Evolutionary conservation across 805 yeast genomes (phyloP).

Genomic region (Kodamaea kaohsiungensis): DNA sequence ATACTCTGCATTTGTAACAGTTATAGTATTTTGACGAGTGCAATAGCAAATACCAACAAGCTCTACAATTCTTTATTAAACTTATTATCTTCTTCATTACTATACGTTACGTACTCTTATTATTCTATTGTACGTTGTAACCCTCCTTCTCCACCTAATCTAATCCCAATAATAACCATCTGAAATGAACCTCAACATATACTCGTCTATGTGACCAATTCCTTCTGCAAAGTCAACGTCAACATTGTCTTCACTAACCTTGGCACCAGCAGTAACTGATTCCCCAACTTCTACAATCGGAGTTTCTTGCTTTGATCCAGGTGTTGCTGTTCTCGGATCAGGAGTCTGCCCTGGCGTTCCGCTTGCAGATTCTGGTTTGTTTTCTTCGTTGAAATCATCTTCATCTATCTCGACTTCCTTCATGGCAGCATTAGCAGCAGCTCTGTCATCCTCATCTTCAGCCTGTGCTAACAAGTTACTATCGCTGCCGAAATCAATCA

Average conservation of each 20-base stretch:
- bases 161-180: conserved; percentile 59
- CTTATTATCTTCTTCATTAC: neutral
- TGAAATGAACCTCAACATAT: conserved; percentile 90
- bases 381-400: conserved; percentile 73
- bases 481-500: conserved; percentile 34
- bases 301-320: conserved; percentile 11
- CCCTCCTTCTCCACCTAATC: neutral
- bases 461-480: conserved; percentile 76
- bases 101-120: neutral
- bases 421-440: conserved; percentile 88
- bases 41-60: too few species aligned
- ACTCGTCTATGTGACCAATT: conserved; percentile 88
- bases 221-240: conserved; percentile 58
- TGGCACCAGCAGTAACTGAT: conserved; percentile 6
- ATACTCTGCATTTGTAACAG: too few species aligned
- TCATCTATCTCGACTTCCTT: conserved; percentile 80
- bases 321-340: conserved; percentile 18
- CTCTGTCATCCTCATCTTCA: conserved; percentile 89
- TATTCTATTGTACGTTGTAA: neutral
- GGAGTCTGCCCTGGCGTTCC: conserved; percentile 30
- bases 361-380: conserved; percentile 20
- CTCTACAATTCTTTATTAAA: too few species aligned
- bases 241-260: conserved; percentile 20
- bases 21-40: too few species aligned
- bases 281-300: conserved; percentile 11